A percentile compares a stretch with the other conserved stretches of the same genome.
phyloP scores from a whole-genome alignment of 2,329 filamentous ascomycete species.

The Parastagonospora nodorum region DNA sequence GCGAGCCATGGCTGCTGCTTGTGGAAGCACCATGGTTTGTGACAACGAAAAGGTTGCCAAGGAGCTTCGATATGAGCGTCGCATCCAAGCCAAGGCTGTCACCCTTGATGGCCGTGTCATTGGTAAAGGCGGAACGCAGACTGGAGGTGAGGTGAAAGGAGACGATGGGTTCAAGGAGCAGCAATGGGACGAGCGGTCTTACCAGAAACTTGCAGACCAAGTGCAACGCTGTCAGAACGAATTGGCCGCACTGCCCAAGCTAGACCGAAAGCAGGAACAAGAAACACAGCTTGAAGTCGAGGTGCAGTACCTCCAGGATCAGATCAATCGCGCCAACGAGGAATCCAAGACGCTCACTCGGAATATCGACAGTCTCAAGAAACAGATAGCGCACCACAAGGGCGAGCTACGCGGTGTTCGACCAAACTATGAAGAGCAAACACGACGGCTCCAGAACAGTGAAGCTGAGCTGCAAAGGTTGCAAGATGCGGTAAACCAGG shows the following conservation, averaged over 20 bases:
- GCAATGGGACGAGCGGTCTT: constrained; percentile 86
- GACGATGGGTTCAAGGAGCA: constrained; percentile 72
- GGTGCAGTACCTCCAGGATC: constrained; percentile 77
- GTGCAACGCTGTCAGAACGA: constrained; percentile 78
- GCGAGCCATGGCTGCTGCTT: constrained; percentile 92
- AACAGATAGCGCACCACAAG: constrained; percentile 75
- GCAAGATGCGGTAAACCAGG: constrained; percentile 70
- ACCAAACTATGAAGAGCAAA: constrained; percentile 77
- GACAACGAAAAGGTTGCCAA: constrained; percentile 87
- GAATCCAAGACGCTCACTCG: constrained; percentile 80
- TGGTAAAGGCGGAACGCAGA: constrained; percentile 95
- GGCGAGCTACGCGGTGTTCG: constrained; percentile 75
- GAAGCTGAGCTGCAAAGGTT: constrained; percentile 61
- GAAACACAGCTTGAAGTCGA: constrained; percentile 84
- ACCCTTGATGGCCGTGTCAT: constrained; percentile 95
- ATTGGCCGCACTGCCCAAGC: constrained; percentile 78
- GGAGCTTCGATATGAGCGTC: constrained; percentile 82
- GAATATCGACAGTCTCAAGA: constrained; percentile 83
- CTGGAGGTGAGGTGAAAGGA: constrained; percentile 78
- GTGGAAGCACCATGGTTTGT: constrained; percentile 92
- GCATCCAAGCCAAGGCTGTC: constrained; percentile 89
- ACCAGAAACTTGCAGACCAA: constrained; percentile 80
- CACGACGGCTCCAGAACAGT: constrained; percentile 68
- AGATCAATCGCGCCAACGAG: constrained; percentile 70
- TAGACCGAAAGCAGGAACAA: constrained; percentile 73